Evolutionary conservation across 225 moss, liverwort and hornwort genomes (phyloP).

Genomic region (Climacium dendroides): DNA sequence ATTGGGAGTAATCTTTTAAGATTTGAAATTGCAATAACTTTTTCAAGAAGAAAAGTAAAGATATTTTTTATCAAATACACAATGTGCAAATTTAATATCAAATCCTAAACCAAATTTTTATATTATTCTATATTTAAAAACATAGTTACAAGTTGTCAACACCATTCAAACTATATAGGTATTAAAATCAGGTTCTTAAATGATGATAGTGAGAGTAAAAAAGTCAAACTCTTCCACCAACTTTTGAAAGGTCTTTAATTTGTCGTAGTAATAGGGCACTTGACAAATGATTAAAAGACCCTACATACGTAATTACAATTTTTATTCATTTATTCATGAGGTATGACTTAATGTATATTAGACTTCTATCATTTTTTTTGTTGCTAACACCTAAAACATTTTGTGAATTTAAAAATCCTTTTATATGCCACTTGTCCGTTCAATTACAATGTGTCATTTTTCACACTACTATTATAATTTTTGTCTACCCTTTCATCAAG

Average conservation of each 20-base stretch:
- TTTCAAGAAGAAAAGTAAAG: background rate
- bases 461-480: background rate
- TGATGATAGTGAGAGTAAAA: background rate
- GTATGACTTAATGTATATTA: background rate
- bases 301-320: too few relatives aligned
- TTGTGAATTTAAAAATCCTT: rapidly evolving
- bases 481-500: too few relatives aligned
- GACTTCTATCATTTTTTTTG: background rate
- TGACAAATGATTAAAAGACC: background rate
- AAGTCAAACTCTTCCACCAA: background rate
- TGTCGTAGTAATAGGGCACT: rapidly evolving
- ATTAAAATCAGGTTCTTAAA: background rate
- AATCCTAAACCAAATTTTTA: background rate
- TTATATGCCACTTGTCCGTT: background rate
- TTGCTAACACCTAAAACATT: rapidly evolving
- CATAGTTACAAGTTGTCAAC: background rate
- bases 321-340: too few relatives aligned
- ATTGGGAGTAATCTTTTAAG: background rate
- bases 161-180: too few relatives aligned
- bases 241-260: rapidly evolving
- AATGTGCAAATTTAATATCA: background rate
- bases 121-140: background rate
- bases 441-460: background rate
- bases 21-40: background rate
- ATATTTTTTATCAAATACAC: background rate